phyloP scores from a whole-genome alignment of 768 basidiomycete genomes.

The Rhizopogon vinicolor region DNA sequence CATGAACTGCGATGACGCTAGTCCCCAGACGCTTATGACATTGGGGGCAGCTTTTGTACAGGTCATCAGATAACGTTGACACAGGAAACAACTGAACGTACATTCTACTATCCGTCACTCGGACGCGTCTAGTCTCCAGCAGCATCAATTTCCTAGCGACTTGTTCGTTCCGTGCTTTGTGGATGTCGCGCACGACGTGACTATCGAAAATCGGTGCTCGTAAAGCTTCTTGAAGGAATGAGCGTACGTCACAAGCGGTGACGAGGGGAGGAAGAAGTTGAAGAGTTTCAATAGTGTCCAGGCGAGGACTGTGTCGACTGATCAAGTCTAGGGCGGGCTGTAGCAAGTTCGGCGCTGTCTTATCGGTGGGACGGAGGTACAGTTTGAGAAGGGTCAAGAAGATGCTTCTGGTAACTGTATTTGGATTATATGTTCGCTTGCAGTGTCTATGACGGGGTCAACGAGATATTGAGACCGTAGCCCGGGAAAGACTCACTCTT shows the following conservation, averaged over 20 bases:
- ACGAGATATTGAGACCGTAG: not conserved
- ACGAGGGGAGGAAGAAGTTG: constrained; percentile 89
- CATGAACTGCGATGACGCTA: constrained; percentile 91
- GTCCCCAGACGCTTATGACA: constrained; percentile 92
- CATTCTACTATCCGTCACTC: constrained; percentile 91
- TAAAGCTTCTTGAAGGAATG: constrained; percentile 71
- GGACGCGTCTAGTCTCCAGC: constrained; percentile 78
- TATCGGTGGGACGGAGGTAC: constrained; percentile 73
- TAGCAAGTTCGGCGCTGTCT: constrained; percentile 53
- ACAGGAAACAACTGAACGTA: constrained; percentile 36
- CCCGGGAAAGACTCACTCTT: constrained; percentile 55
- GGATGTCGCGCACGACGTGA: constrained; percentile 62
- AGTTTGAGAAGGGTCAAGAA: constrained; percentile 85
- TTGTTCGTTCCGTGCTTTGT: constrained; percentile 74
- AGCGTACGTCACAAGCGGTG: constrained; percentile 70
- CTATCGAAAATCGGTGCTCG: constrained; percentile 67
- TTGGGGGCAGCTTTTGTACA: constrained; percentile 78
- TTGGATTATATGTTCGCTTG: constrained; percentile 67
- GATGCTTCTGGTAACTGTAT: constrained; percentile 51
- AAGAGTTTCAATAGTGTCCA: constrained; percentile 80
- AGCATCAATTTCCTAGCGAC: constrained; percentile 67
- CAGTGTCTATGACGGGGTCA: constrained; percentile 64
- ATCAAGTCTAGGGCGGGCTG: constrained; percentile 86
- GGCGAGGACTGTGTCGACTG: constrained; percentile 71
- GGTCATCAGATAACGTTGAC: not conserved